Evolutionary conservation across 2,329 filamentous ascomycete genomes (phyloP).

Genomic region (Clonostachys rosea): DNA sequence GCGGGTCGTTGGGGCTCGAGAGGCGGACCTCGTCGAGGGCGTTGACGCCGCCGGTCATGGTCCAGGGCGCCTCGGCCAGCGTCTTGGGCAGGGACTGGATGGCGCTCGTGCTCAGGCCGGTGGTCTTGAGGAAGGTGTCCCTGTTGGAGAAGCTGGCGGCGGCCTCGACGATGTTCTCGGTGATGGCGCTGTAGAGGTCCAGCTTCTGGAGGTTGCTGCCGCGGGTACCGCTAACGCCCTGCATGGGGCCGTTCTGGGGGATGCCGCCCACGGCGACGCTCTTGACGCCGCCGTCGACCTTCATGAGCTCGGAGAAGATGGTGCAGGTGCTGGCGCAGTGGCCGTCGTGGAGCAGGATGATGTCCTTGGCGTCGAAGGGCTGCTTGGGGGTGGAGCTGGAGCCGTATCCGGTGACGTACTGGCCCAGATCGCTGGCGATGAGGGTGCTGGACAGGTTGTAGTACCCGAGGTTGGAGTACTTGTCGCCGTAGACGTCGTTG

Average conservation of each 20-base stretch:
- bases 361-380: slow-evolving; percentile 29
- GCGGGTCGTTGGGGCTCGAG: not conserved
- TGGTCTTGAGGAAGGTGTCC: not conserved
- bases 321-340: slow-evolving; percentile 57
- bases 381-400: not conserved
- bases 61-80: not conserved
- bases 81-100: not conserved
- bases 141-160: not conserved
- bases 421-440: slow-evolving; percentile 24
- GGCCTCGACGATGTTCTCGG: not conserved
- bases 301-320: slow-evolving; percentile 51
- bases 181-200: not conserved
- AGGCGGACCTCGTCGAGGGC: not conserved
- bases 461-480: not conserved
- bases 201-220: slow-evolving; percentile 31
- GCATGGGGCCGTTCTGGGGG: slow-evolving; percentile 43
- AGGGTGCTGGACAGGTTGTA: slow-evolving; percentile 11
- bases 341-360: slow-evolving; percentile 46
- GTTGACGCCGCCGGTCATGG: not conserved
- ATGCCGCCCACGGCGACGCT: slow-evolving; percentile 55
- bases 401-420: slow-evolving; percentile 40
- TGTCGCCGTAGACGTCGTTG: not conserved
- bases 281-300: slow-evolving; percentile 43
- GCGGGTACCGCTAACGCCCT: slow-evolving; percentile 54
- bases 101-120: not conserved